Base-by-base conservation (phyloP, 2,329 filamentous ascomycete species). In the Cordyceps cicadae region DNA sequence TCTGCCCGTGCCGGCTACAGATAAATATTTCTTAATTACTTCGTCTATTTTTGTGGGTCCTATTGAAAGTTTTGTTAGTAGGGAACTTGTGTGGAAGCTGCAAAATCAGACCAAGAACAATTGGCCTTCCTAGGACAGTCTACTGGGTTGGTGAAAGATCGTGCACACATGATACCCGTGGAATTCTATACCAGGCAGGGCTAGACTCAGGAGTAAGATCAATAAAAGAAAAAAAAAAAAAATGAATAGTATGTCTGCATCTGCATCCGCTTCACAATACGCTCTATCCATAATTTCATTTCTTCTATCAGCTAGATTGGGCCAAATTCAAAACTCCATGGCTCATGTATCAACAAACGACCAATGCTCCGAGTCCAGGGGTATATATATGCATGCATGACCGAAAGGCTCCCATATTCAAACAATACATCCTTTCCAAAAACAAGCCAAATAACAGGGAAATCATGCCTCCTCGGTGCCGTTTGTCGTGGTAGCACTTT, bases 331-430 rank as follows among this genome's bases (percentile, higher is more conserved):
- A 52, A 54, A 52, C 43, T 24, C 50, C 37, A 14, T 26, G 21
- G 46, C 60, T 54, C 49, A 50, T 52, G 54, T 21, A 24, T 54
- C 8, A 21, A 49, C 29, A 29, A 43, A 52, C 37, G 46, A 29
- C 43, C 9, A 17, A 32, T 26, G 41, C 19, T 29, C 19, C 41
- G 19, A 59, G 24, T 14, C 24, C 48, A 19, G 32, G 32, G 51
- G 37, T 49, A 50, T 54, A 59, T 54, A 60, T 48, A 59, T 59
- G 49, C 39, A 43, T 41, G 32, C 41, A 26, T 24, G 39, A 45
- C 34, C 7, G 12, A 37, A 17, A 46, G 7, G 12, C 19, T 19
- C 21, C 43, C n/a, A 49, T 39, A 8, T 24, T 32, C 26, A 14
- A 39, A 24, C 29, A 29, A 57, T 34, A 37, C 21, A 7, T 5